A percentile compares a stretch with the other conserved stretches of the same genome.
These are phyloP conservation scores for Citrus mangshanensis DNA, from an alignment of 345 rosid species.

Conservation along the genomic window DNA sequence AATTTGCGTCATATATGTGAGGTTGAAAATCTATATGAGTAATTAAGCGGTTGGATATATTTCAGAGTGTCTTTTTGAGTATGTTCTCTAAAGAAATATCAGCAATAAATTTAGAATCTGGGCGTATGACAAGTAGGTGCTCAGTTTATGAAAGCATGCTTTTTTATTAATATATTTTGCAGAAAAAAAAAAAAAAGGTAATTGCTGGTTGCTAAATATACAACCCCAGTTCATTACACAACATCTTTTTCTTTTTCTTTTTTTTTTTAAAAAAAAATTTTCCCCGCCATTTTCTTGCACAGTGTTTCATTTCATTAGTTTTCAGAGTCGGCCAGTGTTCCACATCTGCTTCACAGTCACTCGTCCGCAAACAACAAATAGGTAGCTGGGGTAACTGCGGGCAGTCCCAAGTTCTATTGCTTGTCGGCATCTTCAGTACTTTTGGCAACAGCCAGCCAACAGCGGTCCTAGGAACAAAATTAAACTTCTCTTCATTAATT, in stretches of 20 bases:
- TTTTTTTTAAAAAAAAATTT: too few relatives aligned
- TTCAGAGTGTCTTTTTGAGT: neutral
- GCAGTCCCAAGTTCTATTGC: conserved; percentile 1
- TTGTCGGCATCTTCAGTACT: conserved; percentile 20
- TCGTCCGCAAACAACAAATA: neutral
- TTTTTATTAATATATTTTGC: neutral
- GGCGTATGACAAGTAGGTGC: neutral
- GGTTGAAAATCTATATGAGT: neutral
- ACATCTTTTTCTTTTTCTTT: neutral
- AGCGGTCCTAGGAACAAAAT: conserved; percentile 17
- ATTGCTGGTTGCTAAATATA: neutral
- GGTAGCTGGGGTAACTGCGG: neutral
- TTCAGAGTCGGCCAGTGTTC: neutral
- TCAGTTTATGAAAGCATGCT: neutral
- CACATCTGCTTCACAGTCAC: neutral
- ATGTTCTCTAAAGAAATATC: neutral
- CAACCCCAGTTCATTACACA: neutral
- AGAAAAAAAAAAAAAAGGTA: too few relatives aligned
- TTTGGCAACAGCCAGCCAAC: conserved; percentile 30
- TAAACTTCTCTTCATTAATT: neutral
- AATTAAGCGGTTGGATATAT: neutral
- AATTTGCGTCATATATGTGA: neutral
- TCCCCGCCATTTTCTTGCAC: neutral
- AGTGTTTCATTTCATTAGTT: neutral
- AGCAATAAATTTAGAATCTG: neutral